Percentiles rank a stretch among this genome's conserved stretches.
Conservation (phyloP, 2,329 filamentous ascomycete genomes). For the Colletotrichum tamarilloi region DNA sequence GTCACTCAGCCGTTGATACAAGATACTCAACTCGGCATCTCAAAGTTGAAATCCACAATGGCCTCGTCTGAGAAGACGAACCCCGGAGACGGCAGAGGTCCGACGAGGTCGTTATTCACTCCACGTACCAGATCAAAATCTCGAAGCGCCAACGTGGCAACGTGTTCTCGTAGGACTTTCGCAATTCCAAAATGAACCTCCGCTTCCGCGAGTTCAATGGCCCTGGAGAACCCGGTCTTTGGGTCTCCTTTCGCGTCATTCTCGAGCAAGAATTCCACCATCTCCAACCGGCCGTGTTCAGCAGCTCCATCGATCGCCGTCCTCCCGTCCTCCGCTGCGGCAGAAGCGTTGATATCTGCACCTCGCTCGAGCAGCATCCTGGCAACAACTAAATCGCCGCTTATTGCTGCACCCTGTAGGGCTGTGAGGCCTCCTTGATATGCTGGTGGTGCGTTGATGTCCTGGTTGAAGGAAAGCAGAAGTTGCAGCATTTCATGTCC, state of each 20-base stretch:
- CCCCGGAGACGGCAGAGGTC: neutral
- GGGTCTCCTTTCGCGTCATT: neutral
- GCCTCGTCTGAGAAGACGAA: neutral
- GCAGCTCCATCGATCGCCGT: slow-evolving; percentile 10
- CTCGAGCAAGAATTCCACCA: neutral
- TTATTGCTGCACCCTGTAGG: neutral
- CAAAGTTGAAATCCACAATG: neutral
- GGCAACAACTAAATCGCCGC: neutral
- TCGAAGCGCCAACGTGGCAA: no score
- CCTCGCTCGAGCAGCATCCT: neutral
- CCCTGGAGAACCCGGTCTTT: neutral
- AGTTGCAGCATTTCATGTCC: neutral
- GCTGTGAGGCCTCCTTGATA: neutral
- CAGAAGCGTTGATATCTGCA: neutral
- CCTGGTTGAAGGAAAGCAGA: neutral
- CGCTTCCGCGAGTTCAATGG: neutral
- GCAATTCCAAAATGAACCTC: neutral
- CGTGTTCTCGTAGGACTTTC: no score
- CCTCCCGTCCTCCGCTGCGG: neutral
- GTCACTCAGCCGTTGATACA: no score
- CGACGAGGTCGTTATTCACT: no score
- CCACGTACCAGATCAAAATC: no score
- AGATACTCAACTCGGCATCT: neutral
- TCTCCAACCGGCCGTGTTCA: neutral
- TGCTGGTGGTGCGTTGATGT: neutral